Percentiles rank a stretch among this genome's conserved stretches.
Conservation (phyloP, 75 land plant species). For the Pinus albicaulis region DNA sequence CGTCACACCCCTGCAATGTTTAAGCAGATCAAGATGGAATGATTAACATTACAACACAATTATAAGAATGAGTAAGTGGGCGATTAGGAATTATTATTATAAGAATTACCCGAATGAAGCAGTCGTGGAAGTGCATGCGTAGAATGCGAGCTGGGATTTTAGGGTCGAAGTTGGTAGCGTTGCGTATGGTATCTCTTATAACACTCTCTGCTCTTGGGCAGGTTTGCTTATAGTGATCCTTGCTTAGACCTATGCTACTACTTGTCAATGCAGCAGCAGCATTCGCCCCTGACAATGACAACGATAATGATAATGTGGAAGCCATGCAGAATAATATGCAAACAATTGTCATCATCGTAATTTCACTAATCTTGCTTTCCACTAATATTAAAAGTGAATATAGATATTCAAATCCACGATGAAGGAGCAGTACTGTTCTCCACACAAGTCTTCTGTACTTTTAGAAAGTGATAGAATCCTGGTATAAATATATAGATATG, state of each 20-base stretch:
- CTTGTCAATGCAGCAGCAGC: background rate
- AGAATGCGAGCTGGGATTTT: slow-evolving; percentile 49
- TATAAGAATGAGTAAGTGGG: slow-evolving; percentile 26
- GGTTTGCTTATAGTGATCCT: slow-evolving; percentile 30
- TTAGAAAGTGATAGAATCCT: too few species aligned
- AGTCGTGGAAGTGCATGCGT: slow-evolving; percentile 21
- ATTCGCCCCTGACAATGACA: background rate
- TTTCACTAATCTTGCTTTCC: too few species aligned
- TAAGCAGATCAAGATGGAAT: slow-evolving; percentile 5
- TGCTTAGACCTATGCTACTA: background rate
- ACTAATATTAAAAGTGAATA: too few species aligned
- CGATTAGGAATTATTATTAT: background rate
- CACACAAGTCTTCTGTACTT: too few species aligned
- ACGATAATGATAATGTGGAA: too few species aligned
- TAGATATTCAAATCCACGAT: too few species aligned
- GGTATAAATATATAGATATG: too few species aligned
- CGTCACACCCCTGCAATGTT: slow-evolving; percentile 89
- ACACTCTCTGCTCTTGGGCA: slow-evolving; percentile 41
- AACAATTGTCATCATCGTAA: too few species aligned
- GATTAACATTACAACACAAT: background rate
- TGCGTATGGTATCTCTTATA: slow-evolving; percentile 18
- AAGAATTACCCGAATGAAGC: too few species aligned
- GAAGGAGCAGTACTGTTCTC: too few species aligned
- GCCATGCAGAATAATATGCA: too few species aligned
- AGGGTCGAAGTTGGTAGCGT: slow-evolving; percentile 32